Percentiles rank a stretch among this genome's conserved stretches.
Evolutionary conservation across 179 eudicot species (phyloP).

Genomic region (Beta macrorhiza): DNA sequence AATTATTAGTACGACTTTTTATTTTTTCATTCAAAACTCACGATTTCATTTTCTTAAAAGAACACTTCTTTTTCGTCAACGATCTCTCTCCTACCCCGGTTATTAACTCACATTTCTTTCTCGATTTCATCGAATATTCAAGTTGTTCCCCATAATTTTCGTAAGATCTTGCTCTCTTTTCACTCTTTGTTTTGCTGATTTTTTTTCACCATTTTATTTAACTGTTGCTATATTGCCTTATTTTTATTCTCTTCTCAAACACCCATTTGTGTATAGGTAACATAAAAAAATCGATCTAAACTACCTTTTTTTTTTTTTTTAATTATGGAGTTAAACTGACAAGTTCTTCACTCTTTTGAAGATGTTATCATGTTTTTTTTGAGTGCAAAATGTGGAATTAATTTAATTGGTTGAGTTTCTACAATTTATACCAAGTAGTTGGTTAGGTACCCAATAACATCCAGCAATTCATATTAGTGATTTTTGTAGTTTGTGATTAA

Average conservation of each 20-base stretch:
- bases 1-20: background rate
- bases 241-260: background rate
- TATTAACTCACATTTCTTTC: background rate
- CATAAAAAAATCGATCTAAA: background rate
- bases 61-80: background rate
- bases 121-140: constrained; percentile 13
- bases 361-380: background rate
- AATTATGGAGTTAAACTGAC: background rate
- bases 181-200: background rate
- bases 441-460: background rate
- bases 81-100: constrained; percentile 7
- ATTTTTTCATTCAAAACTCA: background rate
- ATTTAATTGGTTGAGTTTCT: background rate
- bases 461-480: background rate
- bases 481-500: background rate
- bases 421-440: background rate
- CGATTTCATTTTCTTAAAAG: background rate
- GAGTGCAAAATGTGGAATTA: background rate
- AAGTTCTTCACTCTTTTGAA: background rate
- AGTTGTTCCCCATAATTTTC: background rate
- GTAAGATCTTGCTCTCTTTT: constrained; percentile 19
- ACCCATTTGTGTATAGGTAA: background rate
- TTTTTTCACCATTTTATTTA: constrained; percentile 2
- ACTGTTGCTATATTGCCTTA: background rate
- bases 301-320: no score